phyloP scores from a whole-genome alignment of 129 eudicot genomes.

The Centella asiatica region DNA sequence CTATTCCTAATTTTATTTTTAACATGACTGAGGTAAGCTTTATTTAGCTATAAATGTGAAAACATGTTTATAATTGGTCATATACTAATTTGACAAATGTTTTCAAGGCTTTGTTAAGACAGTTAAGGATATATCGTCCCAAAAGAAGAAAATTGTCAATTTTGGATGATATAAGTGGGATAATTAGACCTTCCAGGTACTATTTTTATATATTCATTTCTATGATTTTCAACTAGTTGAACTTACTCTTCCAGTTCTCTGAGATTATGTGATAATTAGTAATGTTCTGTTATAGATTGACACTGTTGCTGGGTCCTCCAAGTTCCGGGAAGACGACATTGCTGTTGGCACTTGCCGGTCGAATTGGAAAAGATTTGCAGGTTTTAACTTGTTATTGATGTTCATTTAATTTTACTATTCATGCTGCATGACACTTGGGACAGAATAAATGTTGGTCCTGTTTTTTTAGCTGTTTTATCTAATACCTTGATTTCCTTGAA shows the following conservation, averaged over 20 bases:
- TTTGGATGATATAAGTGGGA: slow-evolving; percentile 81
- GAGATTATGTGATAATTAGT: slow-evolving; percentile 13
- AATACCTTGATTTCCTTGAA: slow-evolving; percentile 28
- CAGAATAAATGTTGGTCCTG: not conserved
- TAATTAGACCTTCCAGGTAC: slow-evolving; percentile 92
- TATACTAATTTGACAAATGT: slow-evolving; percentile 9
- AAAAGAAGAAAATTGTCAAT: slow-evolving; percentile 63
- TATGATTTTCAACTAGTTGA: not conserved
- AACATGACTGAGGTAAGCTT: slow-evolving; percentile 85
- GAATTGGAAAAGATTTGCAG: slow-evolving; percentile 59
- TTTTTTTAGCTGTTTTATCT: not conserved
- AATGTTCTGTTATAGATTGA: slow-evolving; percentile 47
- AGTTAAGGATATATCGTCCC: slow-evolving; percentile 60
- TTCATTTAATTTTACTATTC: not conserved
- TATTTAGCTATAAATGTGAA: slow-evolving; percentile 1
- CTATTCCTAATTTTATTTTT: slow-evolving; percentile 76
- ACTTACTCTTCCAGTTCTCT: not conserved
- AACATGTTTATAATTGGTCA: not conserved
- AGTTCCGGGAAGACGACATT: slow-evolving; percentile 93
- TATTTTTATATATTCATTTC: not conserved
- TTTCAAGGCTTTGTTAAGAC: slow-evolving; percentile 70
- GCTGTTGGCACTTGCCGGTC: slow-evolving; percentile 84
- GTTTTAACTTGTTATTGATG: slow-evolving; percentile 28
- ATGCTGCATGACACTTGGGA: not conserved
- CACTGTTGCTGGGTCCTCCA: slow-evolving; percentile 92